phyloP scores from a whole-genome alignment of 2,329 filamentous ascomycete species.

The Ophiostoma pallidulum region DNA sequence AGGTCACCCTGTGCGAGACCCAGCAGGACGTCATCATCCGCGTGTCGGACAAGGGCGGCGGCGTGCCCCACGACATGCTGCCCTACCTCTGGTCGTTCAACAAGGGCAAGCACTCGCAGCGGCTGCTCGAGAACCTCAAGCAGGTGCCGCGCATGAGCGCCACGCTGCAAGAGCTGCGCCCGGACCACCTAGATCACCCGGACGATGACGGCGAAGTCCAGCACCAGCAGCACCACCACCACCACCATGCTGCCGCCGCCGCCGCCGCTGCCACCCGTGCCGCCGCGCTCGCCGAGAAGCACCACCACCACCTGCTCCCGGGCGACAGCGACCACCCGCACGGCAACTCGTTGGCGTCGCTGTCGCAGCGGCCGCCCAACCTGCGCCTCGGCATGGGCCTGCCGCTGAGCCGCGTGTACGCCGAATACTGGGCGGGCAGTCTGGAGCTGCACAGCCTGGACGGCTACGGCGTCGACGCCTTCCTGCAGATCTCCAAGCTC shows the following conservation, averaged over 20 bases:
- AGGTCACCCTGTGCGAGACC: conserved; percentile 90
- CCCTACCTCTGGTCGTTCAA: conserved; percentile 95
- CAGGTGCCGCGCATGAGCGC: conserved; percentile 86
- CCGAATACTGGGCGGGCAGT: conserved; percentile 95
- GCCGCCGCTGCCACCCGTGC: background rate
- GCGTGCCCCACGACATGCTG: conserved; percentile 73
- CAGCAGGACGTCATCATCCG: conserved; percentile 92
- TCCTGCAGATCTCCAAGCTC: conserved; percentile 89
- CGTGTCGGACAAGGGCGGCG: conserved; percentile 90
- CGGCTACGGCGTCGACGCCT: conserved; percentile 92
- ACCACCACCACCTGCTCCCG: conserved; percentile 20
- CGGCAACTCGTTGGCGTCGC: conserved; percentile 60
- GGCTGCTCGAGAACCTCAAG: conserved; percentile 72
- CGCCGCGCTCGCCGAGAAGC: too few species aligned
- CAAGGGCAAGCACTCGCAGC: conserved; percentile 74
- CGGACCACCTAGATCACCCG: too few species aligned
- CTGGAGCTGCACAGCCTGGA: conserved; percentile 86
- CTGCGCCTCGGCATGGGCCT: conserved; percentile 85
- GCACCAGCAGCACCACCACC: conserved; percentile 1
- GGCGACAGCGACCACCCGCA: conserved; percentile 1
- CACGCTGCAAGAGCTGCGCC: conserved; percentile 76
- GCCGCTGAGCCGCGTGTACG: conserved; percentile 87
- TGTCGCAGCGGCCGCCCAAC: conserved; percentile 77
- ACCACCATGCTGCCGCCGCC: background rate
- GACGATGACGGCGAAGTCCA: too few species aligned